Evolutionary conservation across 305 asterid genomes (phyloP), one percentile per base, ranked within the genome.

Genomic region (Fraxinus velutina): DNA sequence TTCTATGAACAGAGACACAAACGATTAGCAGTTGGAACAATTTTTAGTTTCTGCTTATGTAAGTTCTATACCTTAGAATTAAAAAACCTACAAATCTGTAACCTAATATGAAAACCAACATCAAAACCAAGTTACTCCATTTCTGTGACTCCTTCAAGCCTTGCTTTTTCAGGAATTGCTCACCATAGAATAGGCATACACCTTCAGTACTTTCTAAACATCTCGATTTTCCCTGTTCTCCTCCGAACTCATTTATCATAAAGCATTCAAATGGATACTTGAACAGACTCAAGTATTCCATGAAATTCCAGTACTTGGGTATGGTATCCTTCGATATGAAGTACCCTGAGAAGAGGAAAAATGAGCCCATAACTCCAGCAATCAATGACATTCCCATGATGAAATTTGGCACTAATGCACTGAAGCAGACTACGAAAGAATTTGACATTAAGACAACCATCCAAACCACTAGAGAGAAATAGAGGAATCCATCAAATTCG

Each of bases 191-290:
- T 66, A 83, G 30, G 81, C 97, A 92, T 33, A 55, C 82, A 10
- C 86, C 91, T 19, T 32, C 83, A 6, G 78, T 37, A 9, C 81
- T 82, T 50, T 91, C 92, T 79, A 90, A 74, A 86, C 93, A 89
- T 85, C 75, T 85, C 57, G 1, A 0, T 81, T 81, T 89, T 77
- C 92, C 92, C 15, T 78, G 44, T 44, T 89, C 85, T 7, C 96
- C 97, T 68, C 92, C 97, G 75, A 83, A 93, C 86, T 93, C 96
- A 70, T 92, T 92, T 3, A 92, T 89, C 92, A 93, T 62, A 55
- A 93, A 89, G 81, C 96, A 87, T 27, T 93, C 98, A n/a, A 89
- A 90, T 0, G 98, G 96, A 78, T 93, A 93, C 91, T 90, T 93
- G 60, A 89, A 92, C 81, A 93, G 75, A 32, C 96, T 91, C 79